phyloP scores from a whole-genome alignment of 306 rosid species.

The Prosopis cineraria region DNA sequence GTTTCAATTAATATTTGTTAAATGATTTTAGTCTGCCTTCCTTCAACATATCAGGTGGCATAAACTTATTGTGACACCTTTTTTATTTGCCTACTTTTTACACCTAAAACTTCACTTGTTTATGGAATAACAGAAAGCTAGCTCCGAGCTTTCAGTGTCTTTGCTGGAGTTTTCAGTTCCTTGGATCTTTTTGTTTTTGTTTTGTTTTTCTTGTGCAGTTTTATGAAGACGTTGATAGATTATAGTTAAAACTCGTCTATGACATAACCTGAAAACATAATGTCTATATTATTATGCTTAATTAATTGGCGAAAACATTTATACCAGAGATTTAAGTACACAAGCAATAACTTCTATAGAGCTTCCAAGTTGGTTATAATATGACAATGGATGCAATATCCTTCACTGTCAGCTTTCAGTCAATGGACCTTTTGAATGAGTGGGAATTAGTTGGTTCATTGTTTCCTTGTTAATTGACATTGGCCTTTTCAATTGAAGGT shows the following conservation, averaged over 20 bases:
- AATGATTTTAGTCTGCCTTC: background rate
- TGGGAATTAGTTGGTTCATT: background rate
- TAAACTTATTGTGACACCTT: background rate
- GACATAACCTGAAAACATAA: background rate
- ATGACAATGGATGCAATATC: background rate
- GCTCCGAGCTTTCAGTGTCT: conserved; percentile 20
- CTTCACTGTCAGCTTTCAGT: background rate
- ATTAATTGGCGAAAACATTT: background rate
- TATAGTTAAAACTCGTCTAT: conserved; percentile 21
- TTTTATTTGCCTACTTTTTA: background rate
- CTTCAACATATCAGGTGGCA: background rate
- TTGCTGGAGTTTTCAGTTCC: background rate
- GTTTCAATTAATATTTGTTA: background rate
- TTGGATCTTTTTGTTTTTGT: background rate
- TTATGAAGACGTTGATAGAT: conserved; percentile 1
- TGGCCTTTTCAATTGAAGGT: background rate
- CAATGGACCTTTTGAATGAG: conserved; percentile 5
- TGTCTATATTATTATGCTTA: background rate
- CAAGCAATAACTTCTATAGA: background rate
- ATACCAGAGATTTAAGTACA: background rate
- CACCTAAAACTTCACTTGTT: background rate
- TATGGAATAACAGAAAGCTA: background rate
- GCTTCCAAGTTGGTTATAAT: conserved; percentile 2
- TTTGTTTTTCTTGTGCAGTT: background rate
- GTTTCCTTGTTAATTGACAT: background rate